Base-by-base conservation (phyloP, 805 yeast species). In the Pichia paraexigua region DNA sequence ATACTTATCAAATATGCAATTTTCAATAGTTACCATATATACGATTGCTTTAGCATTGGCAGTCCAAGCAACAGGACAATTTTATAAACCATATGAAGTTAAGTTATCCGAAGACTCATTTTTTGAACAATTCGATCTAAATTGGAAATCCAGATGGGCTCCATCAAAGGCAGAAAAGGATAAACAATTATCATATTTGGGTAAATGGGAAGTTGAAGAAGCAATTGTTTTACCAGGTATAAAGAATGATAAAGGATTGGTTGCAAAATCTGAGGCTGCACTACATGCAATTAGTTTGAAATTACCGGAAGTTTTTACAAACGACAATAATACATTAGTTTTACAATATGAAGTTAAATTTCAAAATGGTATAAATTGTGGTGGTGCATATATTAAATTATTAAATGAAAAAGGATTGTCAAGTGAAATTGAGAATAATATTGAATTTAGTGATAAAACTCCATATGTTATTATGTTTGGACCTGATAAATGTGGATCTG, bases 381-480 rank as follows among this genome's bases (percentile, higher is more conserved):
- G 96, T 46, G 97, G 97, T 50, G 92, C 95, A 1, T 91, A 90
- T 69, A 66, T 91, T 58, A 91, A 91, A 71, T 71, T 91, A 44
- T 68, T 91, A 50, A 72, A 80, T 44, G 65, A 66, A 2, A 67
- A 68, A 12, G 76, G 73, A 9, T 60, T 66, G 3, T 62, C 66
- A 17, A 72, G 67, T 41, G 60, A 49, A 2, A 51, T 46, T 15
- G 41, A 49, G 7, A 44, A 50, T 27, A 47, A 48, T 24, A 45
- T 48, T 6, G 77, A 78, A 53, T 85, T 89, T 71, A 73, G 71
- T 57, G 77, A 79, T 54, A 80, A 74, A 27, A 76, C 95, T 4
- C 87, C 90, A 2, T 88, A 85, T 69, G 89, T 85, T 66, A 70
- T 91, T 56, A 85, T 91, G 92, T 91, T 91, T 71, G 97, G 97